A percentile compares a stretch with the other conserved stretches of the same genome.
Conservation (phyloP, 257 asterid species). For the Solanum neorickii region DNA sequence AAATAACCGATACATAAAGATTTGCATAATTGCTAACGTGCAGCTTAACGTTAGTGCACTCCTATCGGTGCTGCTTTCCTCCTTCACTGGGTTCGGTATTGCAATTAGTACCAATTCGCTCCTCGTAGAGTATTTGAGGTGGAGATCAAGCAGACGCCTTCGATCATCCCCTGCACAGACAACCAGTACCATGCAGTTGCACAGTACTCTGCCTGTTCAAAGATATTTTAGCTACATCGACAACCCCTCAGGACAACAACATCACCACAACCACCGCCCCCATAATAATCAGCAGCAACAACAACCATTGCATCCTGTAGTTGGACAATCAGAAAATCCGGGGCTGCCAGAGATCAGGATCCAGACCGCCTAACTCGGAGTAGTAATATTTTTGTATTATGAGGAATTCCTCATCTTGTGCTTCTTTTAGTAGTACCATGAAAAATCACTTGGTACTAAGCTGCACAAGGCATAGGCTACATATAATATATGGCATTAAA, state of each 20-base stretch:
- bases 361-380: constrained; percentile 6
- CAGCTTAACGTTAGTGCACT: constrained; percentile 79
- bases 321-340: constrained; percentile 8
- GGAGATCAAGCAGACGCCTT: constrained; percentile 56
- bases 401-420: background rate
- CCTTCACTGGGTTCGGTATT: constrained; percentile 93
- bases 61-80: constrained; percentile 80
- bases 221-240: background rate
- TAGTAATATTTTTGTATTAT: background rate
- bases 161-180: constrained; percentile 18
- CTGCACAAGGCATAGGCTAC: background rate
- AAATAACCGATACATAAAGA: background rate
- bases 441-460: background rate
- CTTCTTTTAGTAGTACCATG: background rate
- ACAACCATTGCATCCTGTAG: constrained; percentile 5
- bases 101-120: constrained; percentile 90
- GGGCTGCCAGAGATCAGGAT: constrained; percentile 21
- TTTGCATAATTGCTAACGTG: background rate
- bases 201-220: background rate
- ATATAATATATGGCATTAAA: background rate
- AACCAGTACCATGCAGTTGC: background rate
- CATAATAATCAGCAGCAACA: constrained; percentile 11
- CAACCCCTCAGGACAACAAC: background rate
- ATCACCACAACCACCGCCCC: background rate
- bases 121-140: constrained; percentile 76